Evolutionary conservation across 2,329 filamentous ascomycete species (phyloP).

Genomic region (Botrytis deweyae): DNA sequence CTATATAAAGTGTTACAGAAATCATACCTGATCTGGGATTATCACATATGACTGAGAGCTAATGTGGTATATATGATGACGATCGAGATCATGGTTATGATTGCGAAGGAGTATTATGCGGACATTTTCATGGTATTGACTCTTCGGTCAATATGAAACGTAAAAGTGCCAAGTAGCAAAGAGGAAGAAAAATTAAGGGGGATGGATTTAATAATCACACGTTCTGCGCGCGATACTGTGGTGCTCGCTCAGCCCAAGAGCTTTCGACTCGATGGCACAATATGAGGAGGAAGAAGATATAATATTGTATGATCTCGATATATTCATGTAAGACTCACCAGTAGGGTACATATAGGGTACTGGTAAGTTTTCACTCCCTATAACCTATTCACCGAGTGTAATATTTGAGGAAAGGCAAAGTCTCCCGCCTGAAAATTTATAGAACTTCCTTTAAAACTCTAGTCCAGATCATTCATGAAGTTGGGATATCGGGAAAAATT

Average conservation of each 20-base stretch:
- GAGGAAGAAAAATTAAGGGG: accelerated
- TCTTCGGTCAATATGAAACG: not conserved
- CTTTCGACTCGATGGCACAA: not conserved
- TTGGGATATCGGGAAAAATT: not conserved
- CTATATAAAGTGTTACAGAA: no score
- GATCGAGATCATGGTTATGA: not conserved
- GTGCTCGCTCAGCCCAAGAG: not conserved
- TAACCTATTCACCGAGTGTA: not conserved
- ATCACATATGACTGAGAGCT: no score
- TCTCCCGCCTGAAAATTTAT: not conserved
- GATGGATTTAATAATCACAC: not conserved
- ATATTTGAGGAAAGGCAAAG: not conserved
- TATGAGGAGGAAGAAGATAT: not conserved
- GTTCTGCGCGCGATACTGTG: not conserved
- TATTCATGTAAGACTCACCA: not conserved
- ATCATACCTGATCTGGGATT: no score
- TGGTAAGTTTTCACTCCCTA: not conserved
- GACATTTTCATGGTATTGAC: not conserved
- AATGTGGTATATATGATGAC: no score
- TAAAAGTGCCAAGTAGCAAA: not conserved
- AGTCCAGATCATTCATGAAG: not conserved
- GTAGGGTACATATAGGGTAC: accelerated
- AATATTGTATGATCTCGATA: not conserved
- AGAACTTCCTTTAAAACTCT: not conserved
- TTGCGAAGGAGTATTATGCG: not conserved